Evolutionary conservation across 2,329 filamentous ascomycete species (phyloP).

Genomic region (Leptographium procerum): DNA sequence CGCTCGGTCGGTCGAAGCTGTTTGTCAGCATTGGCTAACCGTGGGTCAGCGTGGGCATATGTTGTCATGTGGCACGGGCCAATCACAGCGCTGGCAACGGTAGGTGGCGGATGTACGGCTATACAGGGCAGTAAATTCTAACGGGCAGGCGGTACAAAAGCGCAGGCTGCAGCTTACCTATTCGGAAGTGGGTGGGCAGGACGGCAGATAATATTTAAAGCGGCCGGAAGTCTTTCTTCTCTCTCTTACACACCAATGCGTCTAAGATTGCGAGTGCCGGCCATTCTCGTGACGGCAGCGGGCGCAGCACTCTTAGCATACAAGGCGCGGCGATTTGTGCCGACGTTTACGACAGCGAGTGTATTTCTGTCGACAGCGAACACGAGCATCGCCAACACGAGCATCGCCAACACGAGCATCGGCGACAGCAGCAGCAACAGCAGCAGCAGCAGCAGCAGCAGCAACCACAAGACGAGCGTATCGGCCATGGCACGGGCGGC

Average conservation of each 20-base stretch:
- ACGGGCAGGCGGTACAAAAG: neutral
- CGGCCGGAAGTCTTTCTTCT: no score
- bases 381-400: neutral
- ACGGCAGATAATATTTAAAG: neutral
- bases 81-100: neutral
- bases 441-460: neutral
- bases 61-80: no score
- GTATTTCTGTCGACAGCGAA: neutral
- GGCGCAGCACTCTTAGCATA: constrained; percentile 9
- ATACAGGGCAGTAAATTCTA: neutral
- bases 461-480: neutral
- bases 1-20: neutral
- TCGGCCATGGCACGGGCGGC: constrained; percentile 28
- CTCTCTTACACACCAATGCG: neutral
- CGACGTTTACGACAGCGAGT: neutral
- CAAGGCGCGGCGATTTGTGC: neutral
- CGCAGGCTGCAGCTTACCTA: neutral
- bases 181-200: neutral
- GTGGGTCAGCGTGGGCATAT: no score
- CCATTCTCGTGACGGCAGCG: constrained; percentile 9
- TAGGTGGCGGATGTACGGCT: neutral
- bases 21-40: neutral
- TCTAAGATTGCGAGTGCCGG: constrained; percentile 3
- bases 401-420: no score
- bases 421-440: neutral